A percentile compares a stretch with the other conserved stretches of the same genome.
These are phyloP conservation scores for Spizellomyces sp. DNA, from an alignment of 192 early-diverging fungal species.

Conservation along the genomic window DNA sequence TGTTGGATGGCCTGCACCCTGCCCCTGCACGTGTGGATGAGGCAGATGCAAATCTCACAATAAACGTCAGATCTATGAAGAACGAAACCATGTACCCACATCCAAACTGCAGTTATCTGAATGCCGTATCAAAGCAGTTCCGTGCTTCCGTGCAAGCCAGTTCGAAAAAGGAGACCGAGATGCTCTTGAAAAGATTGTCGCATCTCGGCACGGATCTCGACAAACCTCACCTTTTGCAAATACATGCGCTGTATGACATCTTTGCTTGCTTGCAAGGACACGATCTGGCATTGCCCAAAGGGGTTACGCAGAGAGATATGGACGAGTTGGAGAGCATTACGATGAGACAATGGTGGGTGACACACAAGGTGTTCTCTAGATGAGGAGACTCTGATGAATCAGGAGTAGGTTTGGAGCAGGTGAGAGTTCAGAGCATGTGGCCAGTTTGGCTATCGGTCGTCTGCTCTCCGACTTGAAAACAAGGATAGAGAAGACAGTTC, in stretches of 20 bases:
- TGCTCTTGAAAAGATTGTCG: conserved; percentile 21
- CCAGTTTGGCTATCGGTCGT: conserved; percentile 29
- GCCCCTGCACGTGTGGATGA: conserved; percentile 15
- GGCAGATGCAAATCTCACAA: conserved; percentile 9
- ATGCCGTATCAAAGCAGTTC: conserved; percentile 17
- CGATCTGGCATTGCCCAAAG: conserved; percentile 37
- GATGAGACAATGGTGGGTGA: conserved; percentile 12
- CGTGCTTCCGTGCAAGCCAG: background rate
- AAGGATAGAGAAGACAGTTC: conserved; percentile 10
- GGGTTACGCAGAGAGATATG: conserved; percentile 37
- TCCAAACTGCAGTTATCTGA: conserved; percentile 18
- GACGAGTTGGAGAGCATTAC: conserved; percentile 24
- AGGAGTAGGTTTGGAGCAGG: no score
- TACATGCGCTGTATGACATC: conserved; percentile 43
- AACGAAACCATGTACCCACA: conserved; percentile 34
- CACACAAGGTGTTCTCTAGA: conserved; percentile 12
- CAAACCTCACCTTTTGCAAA: conserved; percentile 27
- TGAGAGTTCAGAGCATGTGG: conserved; percentile 13
- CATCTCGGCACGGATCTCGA: conserved; percentile 17
- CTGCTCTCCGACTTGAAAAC: conserved; percentile 25
- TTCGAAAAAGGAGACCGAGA: background rate
- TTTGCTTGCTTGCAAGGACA: conserved; percentile 38
- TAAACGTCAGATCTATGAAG: conserved; percentile 11
- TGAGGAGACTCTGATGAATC: no score
- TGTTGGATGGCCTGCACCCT: conserved; percentile 65